Conservation (phyloP, 2,329 filamentous ascomycete genomes). For the Colletotrichum kahawae region DNA sequence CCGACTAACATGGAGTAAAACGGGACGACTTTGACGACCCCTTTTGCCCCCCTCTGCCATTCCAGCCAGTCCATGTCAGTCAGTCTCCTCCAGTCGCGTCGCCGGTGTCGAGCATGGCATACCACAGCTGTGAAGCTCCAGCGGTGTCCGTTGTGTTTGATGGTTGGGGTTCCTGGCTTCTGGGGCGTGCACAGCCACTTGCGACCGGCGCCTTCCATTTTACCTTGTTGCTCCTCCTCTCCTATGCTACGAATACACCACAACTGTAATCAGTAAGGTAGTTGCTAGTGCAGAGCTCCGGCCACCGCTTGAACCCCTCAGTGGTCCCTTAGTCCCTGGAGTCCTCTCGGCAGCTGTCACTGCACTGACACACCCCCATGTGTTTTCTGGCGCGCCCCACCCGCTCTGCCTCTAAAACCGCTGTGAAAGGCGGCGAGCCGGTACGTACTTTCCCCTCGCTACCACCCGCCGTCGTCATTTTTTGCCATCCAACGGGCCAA, state of each 20-base stretch:
- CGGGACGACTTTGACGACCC: background rate
- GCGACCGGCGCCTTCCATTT: background rate
- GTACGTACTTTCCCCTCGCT: background rate
- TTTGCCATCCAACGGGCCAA: background rate
- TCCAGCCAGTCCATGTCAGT: background rate
- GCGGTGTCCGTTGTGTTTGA: background rate
- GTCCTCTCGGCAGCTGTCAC: constrained; percentile 4
- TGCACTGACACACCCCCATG: constrained; percentile 13
- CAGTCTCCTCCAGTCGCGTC: background rate
- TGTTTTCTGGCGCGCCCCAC: constrained; percentile 3
- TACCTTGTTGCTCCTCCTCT: background rate
- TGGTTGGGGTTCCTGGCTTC: background rate
- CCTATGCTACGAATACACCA: no score
- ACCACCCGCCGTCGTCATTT: constrained; percentile 3
- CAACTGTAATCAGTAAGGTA: background rate
- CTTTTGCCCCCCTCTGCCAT: background rate
- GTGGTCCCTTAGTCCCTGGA: background rate
- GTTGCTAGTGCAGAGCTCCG: background rate
- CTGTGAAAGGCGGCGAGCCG: background rate
- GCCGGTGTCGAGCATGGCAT: background rate
- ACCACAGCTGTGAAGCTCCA: background rate
- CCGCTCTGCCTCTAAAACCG: background rate
- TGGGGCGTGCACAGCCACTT: constrained; percentile 5
- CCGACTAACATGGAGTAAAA: background rate
- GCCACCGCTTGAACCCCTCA: background rate